Evolutionary conservation across 768 basidiomycete species (phyloP), one percentile per base, ranked within the genome.

Genomic region (Termitomyces sp.): DNA sequence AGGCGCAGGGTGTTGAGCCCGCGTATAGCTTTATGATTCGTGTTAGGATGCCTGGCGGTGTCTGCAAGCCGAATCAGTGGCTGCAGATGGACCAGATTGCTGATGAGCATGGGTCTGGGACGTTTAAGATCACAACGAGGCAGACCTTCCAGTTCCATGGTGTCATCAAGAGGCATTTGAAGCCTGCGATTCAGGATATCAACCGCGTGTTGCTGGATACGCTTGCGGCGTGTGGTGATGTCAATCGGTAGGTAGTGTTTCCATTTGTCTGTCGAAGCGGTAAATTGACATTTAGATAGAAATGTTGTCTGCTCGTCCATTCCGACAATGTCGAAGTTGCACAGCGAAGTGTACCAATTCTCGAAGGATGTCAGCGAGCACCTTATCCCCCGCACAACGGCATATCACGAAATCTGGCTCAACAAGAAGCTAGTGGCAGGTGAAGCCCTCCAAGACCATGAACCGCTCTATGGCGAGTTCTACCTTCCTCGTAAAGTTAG

Each of bases 61-160:
- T 99, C 21, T 98, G 97, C 70, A 80, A 76, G 27, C 88, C 96
- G 3, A 74, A 83, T 37, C 97, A 99, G 73, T 98, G 97, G 97
- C 75, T 95, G 50, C 83, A 87, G 62, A 93, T 99, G 85, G 93
- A 98, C 73, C 88, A 88, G 64, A 98, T 99, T 63, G 84, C 97
- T 53, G 97, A 98, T 68, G 91, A 94, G 70, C 92, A 94, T 70
- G 97, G 94, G 6, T 89, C 84, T 59, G 85, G 89, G 45, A 93
- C 95, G 5, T 89, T 98, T 76, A 99, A 99, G 79, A 86, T 99
- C 62, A 99, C 97, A 46, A 99, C 97, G 34, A 81, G 97, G 59
- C 86, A 94, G 70, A 99, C 97, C 10, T 99, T 98, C 88, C 97
- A 99, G 73, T 98, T 97, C 81, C 97, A 99, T 71, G 97, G 97